Evolutionary conservation across 148 eudicot genomes (phyloP), one percentile per base, ranked within the genome.

Genomic region (Camellia lanceoleosa): DNA sequence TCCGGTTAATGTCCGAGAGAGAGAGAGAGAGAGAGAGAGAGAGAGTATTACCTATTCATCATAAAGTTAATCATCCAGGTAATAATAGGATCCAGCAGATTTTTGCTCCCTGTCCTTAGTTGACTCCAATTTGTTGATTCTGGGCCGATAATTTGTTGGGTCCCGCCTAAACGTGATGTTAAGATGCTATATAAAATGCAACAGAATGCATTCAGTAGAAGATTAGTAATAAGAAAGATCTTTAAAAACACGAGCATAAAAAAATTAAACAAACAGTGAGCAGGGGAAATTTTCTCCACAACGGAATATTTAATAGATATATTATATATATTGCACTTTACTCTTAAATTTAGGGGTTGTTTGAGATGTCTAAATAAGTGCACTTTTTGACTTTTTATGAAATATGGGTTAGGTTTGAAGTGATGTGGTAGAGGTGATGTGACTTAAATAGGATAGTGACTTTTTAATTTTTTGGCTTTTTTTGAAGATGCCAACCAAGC

Each of bases 101-200:
- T 95, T 95, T 84, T 95, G 99, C 89, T 95, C 97, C 86, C 97
- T 89, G 85, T 95, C 99, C 89, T 95, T 95, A 0, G 99, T 90
- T 20, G 99, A 95, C 0, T 91, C 97, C 83, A 91, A 81, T 68
- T 93, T 95, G 88, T 95, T 95, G 79, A 95, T 93, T 85, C 95
- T 87, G 6, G 97, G 97, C 42, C 97, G 97, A 78, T 44, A 93
- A 82, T 95, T 95, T 56, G 97, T 91, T 49, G 97, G 97, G 82
- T 93, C 99, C 86, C 97, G 81, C 88, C 99, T 93, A 80, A 95
- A 93, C 58, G 98, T 95, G 74, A 95, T 91, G 80, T 92, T 89
- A 80, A 95, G 85, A 71, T 93, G 97, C 99, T 95, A 88, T 87
- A 89, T 12, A 43, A 69, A 51, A 19, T 13, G 14, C 43, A 75